Percentiles rank a stretch among this genome's conserved stretches.
These are phyloP conservation scores for Fusarium concolor DNA, from an alignment of 2,329 filamentous ascomycete species.

Conservation along the genomic window DNA sequence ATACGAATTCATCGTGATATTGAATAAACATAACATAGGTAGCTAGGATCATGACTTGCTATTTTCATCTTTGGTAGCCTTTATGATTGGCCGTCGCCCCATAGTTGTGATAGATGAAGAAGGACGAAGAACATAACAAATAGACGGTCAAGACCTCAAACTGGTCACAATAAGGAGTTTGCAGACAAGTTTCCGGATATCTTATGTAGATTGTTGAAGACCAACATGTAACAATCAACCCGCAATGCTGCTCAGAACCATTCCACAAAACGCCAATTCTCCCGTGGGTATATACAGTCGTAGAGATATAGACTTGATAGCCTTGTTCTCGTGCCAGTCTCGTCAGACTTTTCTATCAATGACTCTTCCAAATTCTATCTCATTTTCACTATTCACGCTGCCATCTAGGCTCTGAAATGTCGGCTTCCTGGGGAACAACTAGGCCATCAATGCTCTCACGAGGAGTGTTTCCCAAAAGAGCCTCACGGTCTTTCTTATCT, in stretches of 20 bases:
- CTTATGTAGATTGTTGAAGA: slow-evolving; percentile 3
- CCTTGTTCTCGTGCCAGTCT: slow-evolving; percentile 18
- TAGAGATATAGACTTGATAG: slow-evolving; percentile 31
- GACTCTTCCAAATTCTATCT: not conserved
- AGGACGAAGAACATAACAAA: too few relatives aligned
- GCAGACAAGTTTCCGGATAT: not conserved
- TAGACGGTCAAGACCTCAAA: too few relatives aligned
- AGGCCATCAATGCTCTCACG: slow-evolving; percentile 40
- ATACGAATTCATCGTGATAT: too few relatives aligned
- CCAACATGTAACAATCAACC: slow-evolving; percentile 17
- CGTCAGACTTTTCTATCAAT: not conserved
- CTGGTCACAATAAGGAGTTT: not conserved
- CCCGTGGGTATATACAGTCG: slow-evolving; percentile 44
- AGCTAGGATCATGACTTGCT: too few relatives aligned
- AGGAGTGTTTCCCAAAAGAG: slow-evolving; percentile 46
- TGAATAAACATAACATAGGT: too few relatives aligned
- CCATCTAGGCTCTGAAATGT: slow-evolving; percentile 47
- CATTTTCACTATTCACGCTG: slow-evolving; percentile 21
- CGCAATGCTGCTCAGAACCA: slow-evolving; percentile 2
- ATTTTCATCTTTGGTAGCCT: too few relatives aligned
- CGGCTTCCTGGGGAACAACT: slow-evolving; percentile 41
- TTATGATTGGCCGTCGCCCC: too few relatives aligned
- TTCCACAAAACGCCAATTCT: slow-evolving; percentile 39
- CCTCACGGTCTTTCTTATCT: slow-evolving; percentile 44
- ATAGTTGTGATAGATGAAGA: too few relatives aligned